Base-by-base conservation (phyloP, 2,329 filamentous ascomycete species). In the Didymella lethalis region DNA sequence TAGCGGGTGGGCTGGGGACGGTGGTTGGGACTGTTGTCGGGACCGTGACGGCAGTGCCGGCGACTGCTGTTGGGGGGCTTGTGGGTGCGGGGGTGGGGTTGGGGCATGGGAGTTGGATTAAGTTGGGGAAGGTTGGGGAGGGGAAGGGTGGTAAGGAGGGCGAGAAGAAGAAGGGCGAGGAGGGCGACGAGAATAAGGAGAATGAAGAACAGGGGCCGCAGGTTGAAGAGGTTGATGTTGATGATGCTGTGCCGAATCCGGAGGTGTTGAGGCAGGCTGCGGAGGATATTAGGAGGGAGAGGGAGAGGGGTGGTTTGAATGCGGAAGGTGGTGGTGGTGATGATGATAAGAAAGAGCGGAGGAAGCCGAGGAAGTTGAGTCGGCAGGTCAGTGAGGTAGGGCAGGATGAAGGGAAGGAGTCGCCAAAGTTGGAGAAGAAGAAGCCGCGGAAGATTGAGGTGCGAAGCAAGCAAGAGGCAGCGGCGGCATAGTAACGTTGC, bases 31-130 rank as follows among this genome's bases (percentile, higher is more conserved):
- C 77, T 12, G 41, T 80, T 14, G 76, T 79, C 0, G 78, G 78
- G 2, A 72, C 69, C 0, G 70, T 80, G n/a, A 74, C 75, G 20
- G 72, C 76, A 7, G 71, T 80, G 52, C 78, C 78, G 3, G 74
- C 74, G 11, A 77, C 77, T 38, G 76, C 70, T 14, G 61, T 81
- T 5, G 78, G 78, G 0, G 78, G 74, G 0, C 52, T 81, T 48
- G 76, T 79, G 0, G 79, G 79, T 0, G 70, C 71, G 3, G 79
- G 78, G 0, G 76, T 77, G 10, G 79, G 79, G 3, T 75, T 75
- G 10, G 70, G 78, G 14, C 76, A 79, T 66, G 79, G 79, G 32
- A 79, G 79, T 12, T 80, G 74, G 66, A 75, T 81, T 23, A 80
- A 78, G 65, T 56, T 80, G 49, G 64, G 66, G 4, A 62, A 65